Evolutionary conservation across 495 filamentous ascomycete genomes (phyloP), one percentile per base, ranked within the genome.

Genomic region (Opeltia flavorubescens): DNA sequence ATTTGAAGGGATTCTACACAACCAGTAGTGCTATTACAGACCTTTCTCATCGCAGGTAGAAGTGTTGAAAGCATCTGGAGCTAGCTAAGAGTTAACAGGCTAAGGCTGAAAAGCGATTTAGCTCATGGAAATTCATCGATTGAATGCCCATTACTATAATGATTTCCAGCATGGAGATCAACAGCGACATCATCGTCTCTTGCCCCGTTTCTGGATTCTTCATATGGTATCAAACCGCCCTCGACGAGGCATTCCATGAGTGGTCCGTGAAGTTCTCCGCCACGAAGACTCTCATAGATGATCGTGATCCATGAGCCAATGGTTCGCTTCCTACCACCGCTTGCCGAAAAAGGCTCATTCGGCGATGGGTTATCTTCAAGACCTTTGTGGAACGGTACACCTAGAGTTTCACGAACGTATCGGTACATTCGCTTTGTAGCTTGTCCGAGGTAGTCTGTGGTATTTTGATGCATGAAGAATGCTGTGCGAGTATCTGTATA

Each of bases 341-440:
- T 11, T 36, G 33, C 23, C 25, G 44, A 12, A 9, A 24, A 11
- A 4, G 23, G 21, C 23, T 36, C 12, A 13, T 25, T 1, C 3
- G 44, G 29, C 5, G 29, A 24, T 4, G 44, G 44, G 18, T 47
- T 28, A 18, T 47, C 44, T 11, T 35, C 30, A 3, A 47, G 25
- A 6, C 44, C 44, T 34, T 23, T 15, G 23, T 47, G 63, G 31
- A 74, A 50, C n/a, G 69, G 68, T 5, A 74, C 59, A 0, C 43
- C 40, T 6, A 74, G 48, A 12, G 62, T 58, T 15, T 57, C 20
- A 4, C 70, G 49, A n/a, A 74, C 68, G 49, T 60, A 68, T 0
- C 56, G 26, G 30, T 72, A 74, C 40, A 74, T 41, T 6, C 34
- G 13, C 17, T 40, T n/a, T 8, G 41, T 21, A 12, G 33, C 40